Conservation (phyloP, 306 rosid species). For the Ceratonia siliqua region DNA sequence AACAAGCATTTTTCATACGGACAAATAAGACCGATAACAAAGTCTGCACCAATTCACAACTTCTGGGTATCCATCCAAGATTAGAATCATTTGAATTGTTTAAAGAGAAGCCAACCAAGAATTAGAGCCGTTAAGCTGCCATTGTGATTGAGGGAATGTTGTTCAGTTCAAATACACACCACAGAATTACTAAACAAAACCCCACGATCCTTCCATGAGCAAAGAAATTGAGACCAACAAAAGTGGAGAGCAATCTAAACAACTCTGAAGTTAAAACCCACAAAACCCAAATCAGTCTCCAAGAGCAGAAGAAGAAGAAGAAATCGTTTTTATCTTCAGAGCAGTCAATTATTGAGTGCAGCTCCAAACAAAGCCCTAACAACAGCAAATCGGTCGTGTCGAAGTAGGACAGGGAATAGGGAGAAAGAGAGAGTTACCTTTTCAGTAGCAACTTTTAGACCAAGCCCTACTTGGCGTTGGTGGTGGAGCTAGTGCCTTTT, state of each 20-base stretch:
- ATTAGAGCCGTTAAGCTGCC: conserved; percentile 21
- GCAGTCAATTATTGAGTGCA: conserved; percentile 33
- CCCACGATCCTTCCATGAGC: conserved; percentile 30
- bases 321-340: conserved; percentile 10
- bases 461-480: conserved; percentile 57
- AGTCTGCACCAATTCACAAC: conserved; percentile 34
- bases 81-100: conserved; percentile 31
- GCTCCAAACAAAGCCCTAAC: conserved; percentile 44
- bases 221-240: conserved; percentile 21
- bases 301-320: conserved; percentile 26
- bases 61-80: conserved; percentile 30
- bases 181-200: conserved; percentile 26
- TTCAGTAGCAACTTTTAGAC: conserved; percentile 73
- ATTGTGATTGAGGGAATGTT: conserved; percentile 9
- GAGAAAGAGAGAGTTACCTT: conserved; percentile 47
- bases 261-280: conserved; percentile 19
- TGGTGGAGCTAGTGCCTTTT: conserved; percentile 36
- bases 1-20: conserved; percentile 38
- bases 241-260: conserved; percentile 29
- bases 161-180: neutral
- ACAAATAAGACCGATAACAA: conserved; percentile 12
- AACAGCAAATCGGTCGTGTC: conserved; percentile 48
- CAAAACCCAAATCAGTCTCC: conserved; percentile 24
- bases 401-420: conserved; percentile 32
- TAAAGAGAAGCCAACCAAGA: conserved; percentile 5